A percentile compares a stretch with the other conserved stretches of the same genome.
Conservation (phyloP, 2,329 filamentous ascomycete species). For the Ophiosphaerella korrae region DNA sequence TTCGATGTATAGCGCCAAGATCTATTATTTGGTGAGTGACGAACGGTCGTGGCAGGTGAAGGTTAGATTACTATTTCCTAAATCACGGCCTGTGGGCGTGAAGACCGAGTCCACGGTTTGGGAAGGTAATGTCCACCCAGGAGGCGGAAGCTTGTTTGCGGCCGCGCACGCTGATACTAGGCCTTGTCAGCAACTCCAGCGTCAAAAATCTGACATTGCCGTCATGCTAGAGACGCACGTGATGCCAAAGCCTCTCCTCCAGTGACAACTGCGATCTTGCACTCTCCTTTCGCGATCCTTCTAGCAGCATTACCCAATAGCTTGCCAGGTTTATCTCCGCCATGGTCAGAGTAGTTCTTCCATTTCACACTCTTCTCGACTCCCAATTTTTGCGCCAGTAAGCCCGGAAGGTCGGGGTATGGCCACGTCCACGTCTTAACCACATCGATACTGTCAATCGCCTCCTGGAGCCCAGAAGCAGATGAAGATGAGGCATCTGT, state of each 20-base stretch:
- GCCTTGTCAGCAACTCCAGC: slow-evolving; percentile 2
- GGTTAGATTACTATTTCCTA: slow-evolving; percentile 48
- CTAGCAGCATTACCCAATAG: slow-evolving; percentile 68
- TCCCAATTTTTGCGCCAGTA: slow-evolving; percentile 58
- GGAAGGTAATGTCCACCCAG: slow-evolving; percentile 62
- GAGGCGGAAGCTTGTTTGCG: slow-evolving; percentile 60
- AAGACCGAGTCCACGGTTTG: slow-evolving; percentile 56
- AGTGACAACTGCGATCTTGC: slow-evolving; percentile 62
- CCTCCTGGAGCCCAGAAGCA: slow-evolving; percentile 46
- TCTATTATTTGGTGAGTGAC: slow-evolving; percentile 47
- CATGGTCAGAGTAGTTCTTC: slow-evolving; percentile 61
- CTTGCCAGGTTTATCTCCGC: slow-evolving; percentile 66
- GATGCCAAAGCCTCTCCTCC: slow-evolving; percentile 70
- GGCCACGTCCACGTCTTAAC: slow-evolving; percentile 71
- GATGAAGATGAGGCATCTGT: slow-evolving; percentile 53
- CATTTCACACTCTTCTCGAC: slow-evolving; percentile 54
- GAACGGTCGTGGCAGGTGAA: slow-evolving; percentile 17
- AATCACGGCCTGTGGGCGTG: slow-evolving; percentile 55
- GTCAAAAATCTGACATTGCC: not conserved
- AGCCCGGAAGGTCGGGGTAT: slow-evolving; percentile 63
- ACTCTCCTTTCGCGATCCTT: slow-evolving; percentile 59
- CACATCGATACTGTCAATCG: slow-evolving; percentile 64
- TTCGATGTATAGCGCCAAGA: slow-evolving; percentile 60
- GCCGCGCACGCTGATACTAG: slow-evolving; percentile 58
- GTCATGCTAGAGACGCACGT: slow-evolving; percentile 44